A percentile compares a stretch with the other conserved stretches of the same genome.
Conservation (phyloP, 495 filamentous ascomycete genomes). For the Talaromyces stipitatus region DNA sequence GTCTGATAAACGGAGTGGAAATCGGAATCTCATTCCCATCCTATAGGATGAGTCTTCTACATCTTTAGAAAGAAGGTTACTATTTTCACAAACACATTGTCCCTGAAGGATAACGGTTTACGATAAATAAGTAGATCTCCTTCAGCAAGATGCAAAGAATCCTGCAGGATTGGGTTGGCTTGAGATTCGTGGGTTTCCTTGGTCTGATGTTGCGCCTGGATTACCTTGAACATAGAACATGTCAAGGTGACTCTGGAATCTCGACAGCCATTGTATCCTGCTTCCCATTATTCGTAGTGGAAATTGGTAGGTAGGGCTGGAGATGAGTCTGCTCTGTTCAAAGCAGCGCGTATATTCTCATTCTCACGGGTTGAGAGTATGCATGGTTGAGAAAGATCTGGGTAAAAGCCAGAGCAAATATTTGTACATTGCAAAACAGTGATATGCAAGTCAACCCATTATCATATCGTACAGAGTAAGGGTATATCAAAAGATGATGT, state of each 20-base stretch:
- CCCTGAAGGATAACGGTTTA: constrained; percentile 16
- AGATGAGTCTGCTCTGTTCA: constrained; percentile 33
- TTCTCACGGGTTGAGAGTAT: not conserved
- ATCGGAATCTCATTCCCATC: too few relatives aligned
- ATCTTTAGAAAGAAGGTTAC: too few relatives aligned
- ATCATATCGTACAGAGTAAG: not conserved
- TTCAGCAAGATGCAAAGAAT: not conserved
- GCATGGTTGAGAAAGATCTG: not conserved
- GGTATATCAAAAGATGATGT: not conserved
- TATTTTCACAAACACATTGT: not conserved
- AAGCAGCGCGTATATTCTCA: constrained; percentile 26
- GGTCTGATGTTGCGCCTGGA: constrained; percentile 33
- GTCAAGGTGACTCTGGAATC: constrained; percentile 11
- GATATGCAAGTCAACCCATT: not conserved
- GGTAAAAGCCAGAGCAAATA: not conserved
- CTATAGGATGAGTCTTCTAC: too few relatives aligned
- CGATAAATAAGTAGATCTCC: constrained; percentile 3
- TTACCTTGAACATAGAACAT: constrained; percentile 6
- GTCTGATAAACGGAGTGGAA: constrained; percentile 42
- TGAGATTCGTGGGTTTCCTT: not conserved
- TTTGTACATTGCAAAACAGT: not conserved
- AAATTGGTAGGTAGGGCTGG: constrained; percentile 10
- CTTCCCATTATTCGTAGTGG: not conserved
- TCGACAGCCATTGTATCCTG: not conserved
- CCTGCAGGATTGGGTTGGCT: not conserved